A percentile compares a stretch with the other conserved stretches of the same genome.
Conservation (phyloP, 139 green algal species). For the Dunaliella primolecta region DNA sequence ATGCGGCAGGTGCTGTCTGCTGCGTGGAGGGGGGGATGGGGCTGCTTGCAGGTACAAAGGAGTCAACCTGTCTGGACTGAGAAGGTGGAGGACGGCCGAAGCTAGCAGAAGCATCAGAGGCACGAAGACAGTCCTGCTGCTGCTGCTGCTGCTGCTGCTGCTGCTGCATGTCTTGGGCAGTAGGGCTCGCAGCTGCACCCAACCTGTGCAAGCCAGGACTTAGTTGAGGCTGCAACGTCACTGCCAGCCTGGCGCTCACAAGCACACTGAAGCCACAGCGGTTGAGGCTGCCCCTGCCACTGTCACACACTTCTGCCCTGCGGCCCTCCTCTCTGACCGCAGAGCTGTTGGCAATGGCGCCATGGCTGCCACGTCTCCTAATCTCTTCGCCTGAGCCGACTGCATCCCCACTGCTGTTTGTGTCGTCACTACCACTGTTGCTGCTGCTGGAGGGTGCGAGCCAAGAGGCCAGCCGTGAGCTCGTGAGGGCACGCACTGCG, state of each 20-base stretch:
- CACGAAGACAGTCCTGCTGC: no score
- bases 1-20: neutral
- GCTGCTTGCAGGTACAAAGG: no score
- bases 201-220: neutral
- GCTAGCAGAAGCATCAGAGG: no score
- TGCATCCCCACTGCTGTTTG: no score
- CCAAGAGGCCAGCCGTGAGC: neutral
- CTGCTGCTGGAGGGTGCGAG: slow-evolving; percentile 7
- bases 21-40: neutral
- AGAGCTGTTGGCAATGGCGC: neutral
- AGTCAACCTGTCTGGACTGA: no score
- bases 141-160: neutral
- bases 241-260: neutral
- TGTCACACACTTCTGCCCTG: no score
- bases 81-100: no score
- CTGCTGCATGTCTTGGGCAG: no score
- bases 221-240: neutral
- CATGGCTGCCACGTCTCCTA: neutral
- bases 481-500: neutral
- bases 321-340: no score
- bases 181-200: neutral
- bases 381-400: no score
- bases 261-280: neutral
- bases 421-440: slow-evolving; percentile 13
- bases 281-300: neutral